Evolutionary conservation across 192 early-diverging fungal species (phyloP), one percentile per base, ranked within the genome.

Genomic region (Rhizophagus clarus): DNA sequence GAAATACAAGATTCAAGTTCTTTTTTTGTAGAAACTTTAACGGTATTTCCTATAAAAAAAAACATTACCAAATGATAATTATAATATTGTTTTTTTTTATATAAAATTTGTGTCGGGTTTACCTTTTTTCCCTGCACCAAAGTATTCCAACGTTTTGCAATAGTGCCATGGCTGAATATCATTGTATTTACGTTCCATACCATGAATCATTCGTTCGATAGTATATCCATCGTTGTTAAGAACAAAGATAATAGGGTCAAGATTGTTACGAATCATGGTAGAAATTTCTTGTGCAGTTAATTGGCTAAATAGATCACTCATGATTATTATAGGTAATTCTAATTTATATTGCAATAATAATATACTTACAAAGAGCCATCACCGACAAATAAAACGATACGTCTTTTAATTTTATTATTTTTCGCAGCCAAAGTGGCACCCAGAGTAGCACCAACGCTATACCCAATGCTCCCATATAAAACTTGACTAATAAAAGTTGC

Each of bases 191-290:
- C 88, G 83, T 7, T 81, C 22, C 17, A 74, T 66, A 11, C 87
- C 88, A 71, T 89, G 88, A 37, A 89, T 87, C 15, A 83, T 40
- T 29, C 84, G 82, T 66, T 88, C 87, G 78, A 88, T 88, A 4
- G 86, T 83, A 61, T 88, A 89, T 34, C 88, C 88, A 34, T 89
- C 87, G 32, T 89, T 89, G 70, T 89, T 89, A 60, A 89, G 32
- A 31, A 89, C 69, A 61, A 88, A 76, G 40, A 89, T 89, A 24
- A 89, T 83, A 34, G 88, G 88, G 2, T 79, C 79, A 28, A 87
- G 76, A 28, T 86, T 86, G 26, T 87, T 81, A 60, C 85, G 88
- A 4, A 89, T 78, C 81, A 89, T 85, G 17, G 83, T 84, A 2
- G 88, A 88, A 24, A 89, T 56, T 79, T 89, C 88, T 73, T 85